Base-by-base conservation (phyloP, 371 early-diverging fungal species). In the Mycotypha africana region DNA sequence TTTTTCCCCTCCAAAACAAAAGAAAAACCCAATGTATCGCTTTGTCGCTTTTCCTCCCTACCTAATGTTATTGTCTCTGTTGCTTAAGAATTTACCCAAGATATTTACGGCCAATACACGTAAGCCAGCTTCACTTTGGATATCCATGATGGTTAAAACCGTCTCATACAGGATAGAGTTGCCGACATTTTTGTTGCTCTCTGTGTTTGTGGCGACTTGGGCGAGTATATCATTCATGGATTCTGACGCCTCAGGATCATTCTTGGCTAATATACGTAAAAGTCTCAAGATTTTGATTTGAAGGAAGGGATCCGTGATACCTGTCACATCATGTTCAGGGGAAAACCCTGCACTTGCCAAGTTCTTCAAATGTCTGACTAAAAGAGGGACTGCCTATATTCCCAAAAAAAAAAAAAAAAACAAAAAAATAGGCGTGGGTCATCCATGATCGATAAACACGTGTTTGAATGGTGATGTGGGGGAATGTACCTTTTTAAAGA, bases 91-190 rank as follows among this genome's bases (percentile, higher is more conserved):
- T 45, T 89, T 84, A 47, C 98, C 98, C 10, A 98, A 82, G 62
- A 97, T 94, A 56, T 97, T 97, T 57, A 98, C 91, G 22, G 94
- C 98, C 54, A 98, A 60, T 23, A 95, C 92, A 22, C 98, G 86
- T 51, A 98, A 72, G 10, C 92, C 89, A 37, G 76, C 81, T 47
- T 96, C 97, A 41, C 90, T 88, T 48, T 94, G 89, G 31, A 93
- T 91, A 30, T 91, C 88, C 91, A 98, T 88, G 46, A 95, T 94
- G 1, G 98, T 95, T 62, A 93, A 60, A 0, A 93, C 95, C 17
- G 95, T 90, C 56, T 98, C 98, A 62, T 98, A 98, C 40, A 97
- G 64, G 39, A 98, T 93, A 11, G 97, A 84, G 53, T 93, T 96
- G 37, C 98, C 98, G 23, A 93, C 97, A 60, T 97, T 98, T 65